Conservation (phyloP, 2,329 filamentous ascomycete species). For the Aureobasidium leucospermi region DNA sequence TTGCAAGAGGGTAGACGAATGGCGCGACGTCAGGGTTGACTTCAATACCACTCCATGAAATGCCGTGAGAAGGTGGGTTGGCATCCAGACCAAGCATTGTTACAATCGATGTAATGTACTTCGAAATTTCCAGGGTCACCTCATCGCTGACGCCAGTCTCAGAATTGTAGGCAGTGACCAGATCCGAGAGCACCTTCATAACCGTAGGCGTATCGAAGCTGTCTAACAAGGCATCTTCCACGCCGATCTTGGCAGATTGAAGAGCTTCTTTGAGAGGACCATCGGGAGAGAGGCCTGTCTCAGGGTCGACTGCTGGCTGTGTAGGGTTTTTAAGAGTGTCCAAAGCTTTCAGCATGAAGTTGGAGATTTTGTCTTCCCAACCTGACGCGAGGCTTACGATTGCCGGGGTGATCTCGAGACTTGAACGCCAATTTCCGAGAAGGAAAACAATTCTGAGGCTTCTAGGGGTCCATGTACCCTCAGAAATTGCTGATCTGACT, state of each 20-base stretch:
- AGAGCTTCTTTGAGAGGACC: conserved; percentile 35
- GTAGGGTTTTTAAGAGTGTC: conserved; percentile 33
- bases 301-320: conserved; percentile 17
- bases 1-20: conserved; percentile 53
- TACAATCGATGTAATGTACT: conserved; percentile 77
- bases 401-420: conserved; percentile 82
- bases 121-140: conserved; percentile 51
- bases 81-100: conserved; percentile 76
- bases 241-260: conserved; percentile 46
- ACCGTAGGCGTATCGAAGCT: conserved; percentile 81
- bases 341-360: conserved; percentile 56
- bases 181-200: conserved; percentile 68
- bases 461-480: conserved; percentile 66
- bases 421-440: conserved; percentile 82
- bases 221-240: conserved; percentile 64
- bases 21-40: conserved; percentile 53
- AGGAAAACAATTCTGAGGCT: conserved; percentile 80
- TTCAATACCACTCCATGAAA: conserved; percentile 60
- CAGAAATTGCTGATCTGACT: conserved; percentile 70
- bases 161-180: conserved; percentile 71
- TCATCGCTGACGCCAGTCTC: conserved; percentile 39
- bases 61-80: conserved; percentile 36
- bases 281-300: conserved; percentile 16
- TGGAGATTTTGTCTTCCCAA: conserved; percentile 75
- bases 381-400: conserved; percentile 65